A percentile compares a stretch with the other conserved stretches of the same genome.
These are phyloP conservation scores for Porcisia deanei DNA, from an alignment of 208 protist genomes.

Conservation along the genomic window DNA sequence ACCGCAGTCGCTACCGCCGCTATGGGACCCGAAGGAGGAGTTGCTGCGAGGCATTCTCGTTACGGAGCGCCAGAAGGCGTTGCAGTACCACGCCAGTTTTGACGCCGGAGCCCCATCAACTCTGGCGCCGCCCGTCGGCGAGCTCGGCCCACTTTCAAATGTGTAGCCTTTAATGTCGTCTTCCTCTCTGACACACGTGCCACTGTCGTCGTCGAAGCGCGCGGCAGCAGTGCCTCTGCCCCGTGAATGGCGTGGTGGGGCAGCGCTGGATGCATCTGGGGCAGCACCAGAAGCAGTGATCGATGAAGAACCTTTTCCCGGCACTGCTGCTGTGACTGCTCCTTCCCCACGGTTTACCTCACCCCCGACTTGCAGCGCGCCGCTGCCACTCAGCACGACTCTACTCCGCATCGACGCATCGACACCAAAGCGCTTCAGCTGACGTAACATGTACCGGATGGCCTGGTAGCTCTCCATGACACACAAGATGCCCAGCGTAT, in stretches of 20 bases:
- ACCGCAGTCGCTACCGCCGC: background rate
- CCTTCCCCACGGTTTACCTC: background rate
- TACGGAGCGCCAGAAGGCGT: conserved; percentile 2
- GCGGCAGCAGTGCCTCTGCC: no score
- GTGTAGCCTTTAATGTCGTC: background rate
- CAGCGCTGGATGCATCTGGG: no score
- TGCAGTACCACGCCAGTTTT: background rate
- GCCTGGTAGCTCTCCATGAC: conserved; percentile 30
- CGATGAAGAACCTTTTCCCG: no score
- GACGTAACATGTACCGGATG: conserved; percentile 16
- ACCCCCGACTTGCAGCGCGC: background rate
- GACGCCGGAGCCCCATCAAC: background rate
- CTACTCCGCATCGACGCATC: conserved; percentile 10
- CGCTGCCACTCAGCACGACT: background rate
- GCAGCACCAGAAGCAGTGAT: no score
- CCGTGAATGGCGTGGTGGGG: no score
- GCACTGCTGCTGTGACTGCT: no score
- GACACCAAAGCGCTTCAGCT: conserved; percentile 22
- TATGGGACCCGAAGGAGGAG: background rate
- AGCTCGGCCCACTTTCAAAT: conserved; percentile 6
- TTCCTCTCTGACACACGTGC: no score
- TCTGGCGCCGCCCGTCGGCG: background rate
- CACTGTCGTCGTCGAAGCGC: no score
- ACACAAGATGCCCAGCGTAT: conserved; percentile 1
- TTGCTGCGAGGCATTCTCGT: background rate